Percentiles rank a stretch among this genome's conserved stretches.
Conservation (phyloP, 805 yeast genomes). For the Wickerhamiella alocasiicola region DNA sequence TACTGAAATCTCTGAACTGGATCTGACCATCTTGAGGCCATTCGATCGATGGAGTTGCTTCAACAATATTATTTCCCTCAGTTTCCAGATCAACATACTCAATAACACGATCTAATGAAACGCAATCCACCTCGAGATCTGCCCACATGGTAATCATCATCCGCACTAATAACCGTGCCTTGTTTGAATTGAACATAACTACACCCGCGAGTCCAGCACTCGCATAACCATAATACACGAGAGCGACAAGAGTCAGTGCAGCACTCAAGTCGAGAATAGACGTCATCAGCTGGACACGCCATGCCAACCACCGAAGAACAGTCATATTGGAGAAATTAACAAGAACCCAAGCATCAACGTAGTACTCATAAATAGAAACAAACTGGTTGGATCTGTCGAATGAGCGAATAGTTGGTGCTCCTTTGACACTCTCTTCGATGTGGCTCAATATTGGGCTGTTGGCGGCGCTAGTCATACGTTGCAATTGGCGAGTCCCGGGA, state of each 20-base stretch:
- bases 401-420: constrained; percentile 65
- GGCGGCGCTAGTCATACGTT: constrained; percentile 55
- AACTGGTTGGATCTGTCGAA: constrained; percentile 55
- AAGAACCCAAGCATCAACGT: constrained; percentile 21
- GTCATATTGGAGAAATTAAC: constrained; percentile 61
- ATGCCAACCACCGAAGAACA: constrained; percentile 87
- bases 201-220: constrained; percentile 76
- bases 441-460: constrained; percentile 70
- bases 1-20: constrained; percentile 40
- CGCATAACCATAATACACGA: constrained; percentile 45
- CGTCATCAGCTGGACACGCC: constrained; percentile 73
- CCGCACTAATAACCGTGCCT: constrained; percentile 58
- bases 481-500: constrained; percentile 60
- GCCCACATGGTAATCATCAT: constrained; percentile 45
- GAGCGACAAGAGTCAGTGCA: constrained; percentile 57
- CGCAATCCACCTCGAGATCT: constrained; percentile 62
- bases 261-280: constrained; percentile 69
- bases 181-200: constrained; percentile 46
- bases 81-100: constrained; percentile 48
- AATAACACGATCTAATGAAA: constrained; percentile 61
- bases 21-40: constrained; percentile 63
- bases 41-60: constrained; percentile 36
- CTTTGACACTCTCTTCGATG: constrained; percentile 66
- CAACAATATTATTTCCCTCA: constrained; percentile 43
- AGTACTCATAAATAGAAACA: constrained; percentile 26